Base-by-base conservation (phyloP, 306 rosid species). In the Malus fusca region DNA sequence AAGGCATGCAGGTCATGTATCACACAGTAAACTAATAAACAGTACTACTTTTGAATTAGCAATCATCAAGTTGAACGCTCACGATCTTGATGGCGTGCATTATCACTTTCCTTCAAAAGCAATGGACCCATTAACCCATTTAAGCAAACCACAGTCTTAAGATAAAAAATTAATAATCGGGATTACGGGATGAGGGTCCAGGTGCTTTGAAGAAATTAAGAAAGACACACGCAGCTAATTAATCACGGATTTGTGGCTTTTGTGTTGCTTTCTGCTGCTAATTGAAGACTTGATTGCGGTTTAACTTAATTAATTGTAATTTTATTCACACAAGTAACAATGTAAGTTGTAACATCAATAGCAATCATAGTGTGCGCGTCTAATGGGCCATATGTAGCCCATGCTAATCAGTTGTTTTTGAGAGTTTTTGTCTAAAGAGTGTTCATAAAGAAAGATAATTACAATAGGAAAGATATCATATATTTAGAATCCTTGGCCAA, bases 231-330 rank as follows among this genome's bases (percentile, higher is more conserved):
- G 43, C 43, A 74, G 69, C 44, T 61, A 73, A 25, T 73, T 26
- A 58, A 60, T 42, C 77, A 74, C 69, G 77, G 60, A 74, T 74
- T 61, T 43, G 28, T 19, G 69, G 69, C 60, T 42, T 74, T 61
- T 61, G 62, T 48, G 66, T 73, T 26, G 30, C 69, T 74, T 74
- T 74, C 60, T 61, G 42, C 58, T 15, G 59, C 68, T 22, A 22
- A 23, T 37, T 19, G 18, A 59, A 22, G 59, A 60, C 53, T 58
- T 56, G 2, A 8, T 26, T 8, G 19, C 17, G 4, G 7, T 11
- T 4, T 22, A 22, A 37, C 22, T 40, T 37, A 48, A 48, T 60
- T 72, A 59, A 62, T 60, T 73, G 18, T 8, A 55, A 4, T 72
- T 23, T 65, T 11, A 65, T 31, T 31, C 25, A 17, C 68, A 30